Evolutionary conservation across 805 yeast genomes (phyloP), one percentile per base, ranked within the genome.

Genomic region (Metschnikowia reukaufii): DNA sequence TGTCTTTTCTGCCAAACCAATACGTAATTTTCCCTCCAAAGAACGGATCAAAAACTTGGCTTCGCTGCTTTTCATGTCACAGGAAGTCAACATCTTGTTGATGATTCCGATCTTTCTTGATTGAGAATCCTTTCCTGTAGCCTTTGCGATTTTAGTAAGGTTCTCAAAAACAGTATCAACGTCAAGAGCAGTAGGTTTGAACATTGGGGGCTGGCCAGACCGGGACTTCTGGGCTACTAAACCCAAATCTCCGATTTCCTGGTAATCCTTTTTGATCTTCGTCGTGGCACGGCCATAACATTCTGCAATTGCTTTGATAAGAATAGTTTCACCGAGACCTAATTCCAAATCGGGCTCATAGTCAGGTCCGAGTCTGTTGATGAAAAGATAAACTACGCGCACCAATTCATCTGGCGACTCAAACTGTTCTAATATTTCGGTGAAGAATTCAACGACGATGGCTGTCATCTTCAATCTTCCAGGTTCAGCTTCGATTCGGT

Each of bases 1-100:
- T 0, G 96, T 86, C 61, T 92, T 92, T 57, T 92, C 98, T 0
- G 97, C 98, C 54, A 92, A 76, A 3, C 96, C 96, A 49, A 94
- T 94, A 55, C 99, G 77, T 51, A 94, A 70, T 56, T 92, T 94
- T 1, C 98, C 96, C 63, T 94, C 98, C 47, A 94, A 67, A 5
- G 96, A 87, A 55, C 99, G 77, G 51, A 94, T 86, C 51, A 94
- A 72, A 60, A 83, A 94, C 62, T 92, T 94, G 12, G 98, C 96
- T 65, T 94, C 99, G 47, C 54, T 61, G 33, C 65, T 51, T 34
- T 79, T 73, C 6, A 88, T 87, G 51, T 83, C 82, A 60, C 97
- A 88, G 0, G 96, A 86, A 0, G 96, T 86, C 41, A 94, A 71
- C 84, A 92, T 76, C 61, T 82, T 79, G 61, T 87, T 90, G 57